A percentile compares a stretch with the other conserved stretches of the same genome.
phyloP scores from a whole-genome alignment of 306 rosid species.

The Medicago truncatula region MtrunA17r5.0-ANR NC_053045.1:27338001-27338500 shows the following conservation, averaged over 20 bases:
- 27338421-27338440: conserved; percentile 63
- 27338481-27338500: conserved; percentile 27
- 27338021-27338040: conserved; percentile 60
- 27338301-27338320: conserved; percentile 36
- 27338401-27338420: conserved; percentile 58
- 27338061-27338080: conserved; percentile 87
- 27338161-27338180: conserved; percentile 56
- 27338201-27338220: conserved; percentile 51
- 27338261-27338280: conserved; percentile 13
- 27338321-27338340: conserved; percentile 8
- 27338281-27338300: conserved; percentile 12
- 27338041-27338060: conserved; percentile 83
- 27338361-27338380: conserved; percentile 33
- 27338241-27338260: conserved; percentile 31
- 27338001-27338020: conserved; percentile 67
- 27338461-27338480: conserved; percentile 62
- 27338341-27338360: conserved; percentile 25
- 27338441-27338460: conserved; percentile 68
- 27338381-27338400: conserved; percentile 54
- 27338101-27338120: conserved; percentile 56
- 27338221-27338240: conserved; percentile 33
- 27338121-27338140: conserved; percentile 53
- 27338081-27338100: conserved; percentile 76
- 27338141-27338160: conserved; percentile 52
- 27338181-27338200: conserved; percentile 56